These are phyloP conservation scores for Solanum aculeatissimum DNA, from an alignment of 305 asterid genomes.

Conservation along the genomic window DNA sequence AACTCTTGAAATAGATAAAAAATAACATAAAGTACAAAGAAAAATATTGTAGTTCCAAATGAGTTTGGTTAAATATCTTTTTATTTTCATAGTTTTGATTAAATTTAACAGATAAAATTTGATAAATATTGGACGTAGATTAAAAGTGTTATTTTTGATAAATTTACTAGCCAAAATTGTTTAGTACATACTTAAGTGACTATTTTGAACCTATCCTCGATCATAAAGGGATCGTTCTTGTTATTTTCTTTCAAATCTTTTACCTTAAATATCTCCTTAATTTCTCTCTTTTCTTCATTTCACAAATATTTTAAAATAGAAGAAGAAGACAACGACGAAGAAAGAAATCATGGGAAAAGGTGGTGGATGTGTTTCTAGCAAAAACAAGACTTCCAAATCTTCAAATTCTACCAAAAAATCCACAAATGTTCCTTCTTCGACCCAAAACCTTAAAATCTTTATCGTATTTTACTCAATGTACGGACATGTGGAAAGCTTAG, in stretches of 20 bases:
- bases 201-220: not conserved
- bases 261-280: not conserved
- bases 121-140: not conserved
- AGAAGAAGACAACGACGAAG: not conserved
- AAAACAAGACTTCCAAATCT: constrained; percentile 29
- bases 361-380: constrained; percentile 88
- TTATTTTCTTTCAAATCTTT: not conserved
- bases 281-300: not conserved
- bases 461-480: constrained; percentile 85
- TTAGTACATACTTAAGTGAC: not conserved
- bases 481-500: constrained; percentile 79
- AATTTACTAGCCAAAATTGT: not conserved
- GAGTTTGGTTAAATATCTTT: not conserved
- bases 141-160: not conserved
- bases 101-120: not conserved
- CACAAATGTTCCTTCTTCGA: not conserved
- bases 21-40: not conserved
- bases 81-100: not conserved
- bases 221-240: not conserved
- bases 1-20: not conserved
- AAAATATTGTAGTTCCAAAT: not conserved
- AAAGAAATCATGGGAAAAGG: constrained; percentile 65
- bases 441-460: constrained; percentile 31
- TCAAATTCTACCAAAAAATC: not conserved
- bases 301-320: too few relatives aligned